Conservation (phyloP, 208 protist genomes). For the Eutreptiella sp. region DNA sequence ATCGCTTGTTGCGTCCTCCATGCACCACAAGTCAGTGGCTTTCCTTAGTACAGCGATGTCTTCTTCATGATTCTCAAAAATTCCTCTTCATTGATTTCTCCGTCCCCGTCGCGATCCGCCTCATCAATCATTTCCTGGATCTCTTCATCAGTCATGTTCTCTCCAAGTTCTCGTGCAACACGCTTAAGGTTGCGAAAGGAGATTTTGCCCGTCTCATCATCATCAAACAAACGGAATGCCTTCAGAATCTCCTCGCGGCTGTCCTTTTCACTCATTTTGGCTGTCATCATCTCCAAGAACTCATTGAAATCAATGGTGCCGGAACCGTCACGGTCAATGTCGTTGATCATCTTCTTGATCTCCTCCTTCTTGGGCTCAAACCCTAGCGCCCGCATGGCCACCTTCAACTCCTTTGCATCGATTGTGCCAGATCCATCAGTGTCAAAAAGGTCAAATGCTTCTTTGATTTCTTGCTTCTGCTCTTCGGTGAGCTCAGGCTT, state of each 20-base stretch:
- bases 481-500: slow-evolving; percentile 37
- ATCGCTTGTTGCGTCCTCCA: too few relatives aligned
- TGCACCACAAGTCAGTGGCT: too few relatives aligned
- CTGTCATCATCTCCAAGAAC: slow-evolving; percentile 45
- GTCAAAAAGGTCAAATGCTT: slow-evolving; percentile 77
- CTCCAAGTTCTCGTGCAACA: slow-evolving; percentile 67
- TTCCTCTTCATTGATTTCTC: slow-evolving; percentile 56
- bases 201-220: slow-evolving; percentile 59
- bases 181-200: slow-evolving; percentile 75
- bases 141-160: slow-evolving; percentile 73
- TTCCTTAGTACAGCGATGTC: slow-evolving; percentile 59
- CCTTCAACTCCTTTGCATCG: slow-evolving; percentile 52
- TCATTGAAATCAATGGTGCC: slow-evolving; percentile 46
- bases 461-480: slow-evolving; percentile 41
- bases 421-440: slow-evolving; percentile 53
- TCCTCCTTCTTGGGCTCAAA: slow-evolving; percentile 60
- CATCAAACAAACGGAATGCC: slow-evolving; percentile 63
- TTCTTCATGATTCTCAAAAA: slow-evolving; percentile 81
- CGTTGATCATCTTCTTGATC: slow-evolving; percentile 49
- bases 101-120: slow-evolving; percentile 57
- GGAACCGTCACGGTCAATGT: slow-evolving; percentile 38
- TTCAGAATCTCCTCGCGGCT: slow-evolving; percentile 53
- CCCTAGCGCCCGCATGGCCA: slow-evolving; percentile 47
- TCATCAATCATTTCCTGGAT: slow-evolving; percentile 77
- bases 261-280: slow-evolving; percentile 46